A percentile compares a stretch with the other conserved stretches of the same genome.
Evolutionary conservation across 2,329 filamentous ascomycete genomes (phyloP).

Genomic region (Thermomyces lanuginosus): DNA sequence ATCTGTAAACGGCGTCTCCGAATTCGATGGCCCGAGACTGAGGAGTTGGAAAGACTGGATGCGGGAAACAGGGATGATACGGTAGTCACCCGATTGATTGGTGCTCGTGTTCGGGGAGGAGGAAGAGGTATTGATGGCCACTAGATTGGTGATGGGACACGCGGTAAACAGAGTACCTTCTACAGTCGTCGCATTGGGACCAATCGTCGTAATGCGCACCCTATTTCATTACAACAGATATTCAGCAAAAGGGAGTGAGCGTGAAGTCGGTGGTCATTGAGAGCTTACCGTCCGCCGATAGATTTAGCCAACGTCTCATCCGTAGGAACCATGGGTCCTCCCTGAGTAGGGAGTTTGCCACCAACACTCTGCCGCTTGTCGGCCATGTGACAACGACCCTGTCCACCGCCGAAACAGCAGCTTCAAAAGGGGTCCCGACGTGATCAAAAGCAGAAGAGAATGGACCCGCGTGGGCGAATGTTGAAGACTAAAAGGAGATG

Average conservation of each 20-base stretch:
- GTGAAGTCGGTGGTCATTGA: not conserved
- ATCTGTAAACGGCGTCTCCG: slow-evolving; percentile 30
- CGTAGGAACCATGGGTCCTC: slow-evolving; percentile 31
- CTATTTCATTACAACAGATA: slow-evolving; percentile 19
- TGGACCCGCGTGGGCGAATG: too few species aligned
- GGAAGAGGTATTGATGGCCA: slow-evolving; percentile 42
- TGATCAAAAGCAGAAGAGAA: too few species aligned
- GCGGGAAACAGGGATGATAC: slow-evolving; percentile 43
- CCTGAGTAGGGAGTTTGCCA: slow-evolving; percentile 33
- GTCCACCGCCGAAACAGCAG: too few species aligned
- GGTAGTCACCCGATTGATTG: slow-evolving; percentile 38
- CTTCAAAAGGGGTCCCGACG: too few species aligned
- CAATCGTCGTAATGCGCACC: slow-evolving; percentile 41
- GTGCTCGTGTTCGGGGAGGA: slow-evolving; percentile 21
- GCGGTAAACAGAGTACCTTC: slow-evolving; percentile 49
- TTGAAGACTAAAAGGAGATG: too few species aligned
- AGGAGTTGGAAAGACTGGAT: slow-evolving; percentile 43
- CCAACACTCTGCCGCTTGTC: slow-evolving; percentile 43
- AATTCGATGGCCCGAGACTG: slow-evolving; percentile 20
- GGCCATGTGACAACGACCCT: too few species aligned
- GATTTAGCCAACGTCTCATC: slow-evolving; percentile 42
- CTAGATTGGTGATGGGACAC: slow-evolving; percentile 43
- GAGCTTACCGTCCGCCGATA: slow-evolving; percentile 44
- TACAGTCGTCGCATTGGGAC: slow-evolving; percentile 34
- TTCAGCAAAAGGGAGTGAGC: not conserved